Conservation (phyloP, 805 yeast genomes). For the Ogataea dorogensis region DNA sequence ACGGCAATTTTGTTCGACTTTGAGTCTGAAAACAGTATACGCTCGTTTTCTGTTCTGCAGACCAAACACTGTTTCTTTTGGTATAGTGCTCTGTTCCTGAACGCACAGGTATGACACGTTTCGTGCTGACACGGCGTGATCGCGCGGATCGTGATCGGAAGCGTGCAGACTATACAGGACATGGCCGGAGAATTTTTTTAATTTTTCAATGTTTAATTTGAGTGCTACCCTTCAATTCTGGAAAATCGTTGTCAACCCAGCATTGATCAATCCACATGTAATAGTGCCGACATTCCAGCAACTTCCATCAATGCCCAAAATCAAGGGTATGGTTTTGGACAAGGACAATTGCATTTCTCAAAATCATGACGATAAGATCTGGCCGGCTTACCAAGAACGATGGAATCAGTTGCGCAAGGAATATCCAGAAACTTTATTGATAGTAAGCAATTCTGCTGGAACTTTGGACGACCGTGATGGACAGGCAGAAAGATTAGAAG, state of each 20-base stretch:
- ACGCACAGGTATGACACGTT: conserved; percentile 78
- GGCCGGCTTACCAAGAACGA: conserved; percentile 61
- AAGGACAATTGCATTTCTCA: conserved; percentile 94
- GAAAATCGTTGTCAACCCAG: conserved; percentile 58
- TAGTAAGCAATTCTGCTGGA: conserved; percentile 94
- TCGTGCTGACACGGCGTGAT: conserved; percentile 81
- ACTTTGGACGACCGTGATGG: conserved; percentile 64
- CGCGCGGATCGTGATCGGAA: conserved; percentile 59
- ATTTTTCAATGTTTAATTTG: conserved; percentile 41
- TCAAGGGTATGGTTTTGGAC: conserved; percentile 81
- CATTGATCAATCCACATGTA: conserved; percentile 69
- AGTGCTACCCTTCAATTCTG: conserved; percentile 75
- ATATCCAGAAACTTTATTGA: conserved; percentile 67
- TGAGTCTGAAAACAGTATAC: conserved; percentile 61
- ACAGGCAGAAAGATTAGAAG: conserved; percentile 64
- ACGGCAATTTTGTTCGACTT: conserved; percentile 33
- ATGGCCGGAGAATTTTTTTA: conserved; percentile 1
- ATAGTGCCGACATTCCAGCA: conserved; percentile 48
- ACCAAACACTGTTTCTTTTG: conserved; percentile 73
- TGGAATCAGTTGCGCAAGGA: conserved; percentile 55
- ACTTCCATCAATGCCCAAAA: conserved; percentile 34
- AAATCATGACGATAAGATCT: conserved; percentile 75
- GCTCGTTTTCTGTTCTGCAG: conserved; percentile 71
- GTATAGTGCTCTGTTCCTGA: conserved; percentile 80
- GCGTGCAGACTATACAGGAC: conserved; percentile 82